Base-by-base conservation (phyloP, 768 basidiomycete genomes). In the Podaxis mareebaensis region DNA sequence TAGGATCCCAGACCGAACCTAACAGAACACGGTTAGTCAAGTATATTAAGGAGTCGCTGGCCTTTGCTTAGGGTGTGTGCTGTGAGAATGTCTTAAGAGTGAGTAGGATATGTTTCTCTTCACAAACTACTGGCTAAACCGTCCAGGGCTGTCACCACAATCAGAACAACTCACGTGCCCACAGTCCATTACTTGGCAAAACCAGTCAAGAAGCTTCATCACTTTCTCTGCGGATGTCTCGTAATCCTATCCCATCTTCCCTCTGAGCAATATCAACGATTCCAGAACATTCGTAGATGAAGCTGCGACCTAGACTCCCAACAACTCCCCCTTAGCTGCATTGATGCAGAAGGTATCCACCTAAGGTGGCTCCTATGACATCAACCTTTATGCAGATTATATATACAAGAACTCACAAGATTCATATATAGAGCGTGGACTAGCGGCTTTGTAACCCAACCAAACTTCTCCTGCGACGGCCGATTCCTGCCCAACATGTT, bases 301-400 rank as follows among this genome's bases (percentile, higher is more conserved):
- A 3, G 22, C 24, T 10, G 49, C 10, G 13, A 24, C 4, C 24
- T 28, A 3, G 24, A 24, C 11, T 24, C 12, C 49, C 49, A 26
- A 10, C 12, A 12, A 51, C 4, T 12, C 49, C 26, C 26, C 5
- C 24, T 51, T 51, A 20, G 20, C 3, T 12, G 49, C 49, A 11
- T 28, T 26, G 60, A 61, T 39, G 51, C 52, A 44, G 10, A 15
- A 60, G 10, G 60, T 61, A 12, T 53, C 60, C 60, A 61, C 60
- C 26, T 13, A 4, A 24, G n/a, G 60, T 61, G 51, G 60, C 39
- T 42, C 39, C 40, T 22, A 61, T 61, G 51, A 61, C 60, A 61
- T 61, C 60, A 61, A 39, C 24, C 48, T n/a, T 10, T 12, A 28
- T 26, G 49, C 49, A 51, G 49, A 51, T 3, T 26, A 24, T 51